phyloP scores from a whole-genome alignment of 1,284 basidiomycete species.

The Cutaneotrichosporon sp. region DNA sequence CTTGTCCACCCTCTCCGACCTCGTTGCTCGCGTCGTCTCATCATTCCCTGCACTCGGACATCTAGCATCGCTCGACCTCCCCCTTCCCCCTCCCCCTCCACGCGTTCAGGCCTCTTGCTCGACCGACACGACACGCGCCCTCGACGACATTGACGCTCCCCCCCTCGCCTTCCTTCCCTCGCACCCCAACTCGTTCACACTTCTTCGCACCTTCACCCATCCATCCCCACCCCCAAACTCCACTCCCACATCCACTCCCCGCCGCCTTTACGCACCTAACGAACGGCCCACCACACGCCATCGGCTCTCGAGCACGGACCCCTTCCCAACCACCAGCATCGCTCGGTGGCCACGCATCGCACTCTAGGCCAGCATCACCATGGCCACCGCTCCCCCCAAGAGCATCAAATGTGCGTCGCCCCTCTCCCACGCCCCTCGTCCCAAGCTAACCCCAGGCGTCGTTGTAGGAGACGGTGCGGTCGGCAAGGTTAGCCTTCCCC shows the following conservation, averaged over 20 bases:
- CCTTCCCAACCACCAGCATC: not conserved
- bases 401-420: conserved; percentile 36
- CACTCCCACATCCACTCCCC: not conserved
- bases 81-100: not conserved
- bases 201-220: not conserved
- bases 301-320: not conserved
- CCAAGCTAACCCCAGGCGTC: conserved; percentile 58
- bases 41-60: not conserved
- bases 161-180: too few species aligned
- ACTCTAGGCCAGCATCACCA: not conserved
- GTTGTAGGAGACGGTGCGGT: conserved; percentile 99
- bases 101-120: not conserved
- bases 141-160: not conserved
- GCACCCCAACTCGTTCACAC: too few species aligned
- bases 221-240: not conserved
- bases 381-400: conserved; percentile 10
- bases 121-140: not conserved
- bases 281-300: not conserved
- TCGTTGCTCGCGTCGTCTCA: too few species aligned
- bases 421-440: not conserved
- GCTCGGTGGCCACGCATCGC: not conserved
- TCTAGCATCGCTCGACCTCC: not conserved
- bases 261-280: not conserved
- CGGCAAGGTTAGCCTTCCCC: conserved; percentile 74
- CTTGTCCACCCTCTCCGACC: too few species aligned